phyloP scores from a whole-genome alignment of 1,284 basidiomycete species.

The Marasmius tenuissimus region DNA sequence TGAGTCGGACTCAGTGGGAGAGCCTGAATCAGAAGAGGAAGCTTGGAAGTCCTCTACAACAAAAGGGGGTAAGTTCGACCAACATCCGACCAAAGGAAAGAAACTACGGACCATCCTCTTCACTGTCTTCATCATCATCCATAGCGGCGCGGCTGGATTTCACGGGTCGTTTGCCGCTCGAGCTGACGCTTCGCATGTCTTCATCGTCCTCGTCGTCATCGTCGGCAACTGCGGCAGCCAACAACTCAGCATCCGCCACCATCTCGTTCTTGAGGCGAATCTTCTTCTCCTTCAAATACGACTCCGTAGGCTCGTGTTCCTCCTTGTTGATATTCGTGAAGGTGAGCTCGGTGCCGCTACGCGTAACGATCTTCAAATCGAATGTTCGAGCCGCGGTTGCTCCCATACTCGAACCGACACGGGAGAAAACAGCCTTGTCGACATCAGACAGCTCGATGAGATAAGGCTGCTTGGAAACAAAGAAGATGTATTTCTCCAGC shows the following conservation, averaged over 20 bases:
- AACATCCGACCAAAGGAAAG: conserved; percentile 6
- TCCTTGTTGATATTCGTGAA: conserved; percentile 97
- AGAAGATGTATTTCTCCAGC: conserved; percentile 97
- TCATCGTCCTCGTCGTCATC: conserved; percentile 75
- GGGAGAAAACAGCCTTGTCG: conserved; percentile 90
- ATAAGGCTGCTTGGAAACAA: conserved; percentile 95
- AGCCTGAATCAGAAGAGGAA: conserved; percentile 81
- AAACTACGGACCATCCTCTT: conserved; percentile 64
- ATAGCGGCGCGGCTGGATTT: conserved; percentile 41
- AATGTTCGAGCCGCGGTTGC: conserved; percentile 90
- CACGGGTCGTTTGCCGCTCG: conserved; percentile 66
- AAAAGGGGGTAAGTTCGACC: conserved; percentile 27
- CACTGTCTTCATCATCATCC: conserved; percentile 77
- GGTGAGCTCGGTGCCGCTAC: conserved; percentile 78
- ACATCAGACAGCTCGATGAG: conserved; percentile 92
- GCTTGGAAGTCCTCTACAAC: conserved; percentile 84
- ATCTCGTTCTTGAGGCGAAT: conserved; percentile 96
- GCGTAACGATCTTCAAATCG: conserved; percentile 89
- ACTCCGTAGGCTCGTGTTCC: conserved; percentile 86
- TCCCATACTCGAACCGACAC: conserved; percentile 87
- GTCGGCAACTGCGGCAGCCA: conserved; percentile 66
- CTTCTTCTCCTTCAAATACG: conserved; percentile 89
- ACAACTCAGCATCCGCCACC: conserved; percentile 80
- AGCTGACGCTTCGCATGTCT: conserved; percentile 79
- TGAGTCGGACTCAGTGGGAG: conserved; percentile 75